Evolutionary conservation across 768 basidiomycete genomes (phyloP), one percentile per base, ranked within the genome.

Genomic region (Infundibulicybe gibba): DNA sequence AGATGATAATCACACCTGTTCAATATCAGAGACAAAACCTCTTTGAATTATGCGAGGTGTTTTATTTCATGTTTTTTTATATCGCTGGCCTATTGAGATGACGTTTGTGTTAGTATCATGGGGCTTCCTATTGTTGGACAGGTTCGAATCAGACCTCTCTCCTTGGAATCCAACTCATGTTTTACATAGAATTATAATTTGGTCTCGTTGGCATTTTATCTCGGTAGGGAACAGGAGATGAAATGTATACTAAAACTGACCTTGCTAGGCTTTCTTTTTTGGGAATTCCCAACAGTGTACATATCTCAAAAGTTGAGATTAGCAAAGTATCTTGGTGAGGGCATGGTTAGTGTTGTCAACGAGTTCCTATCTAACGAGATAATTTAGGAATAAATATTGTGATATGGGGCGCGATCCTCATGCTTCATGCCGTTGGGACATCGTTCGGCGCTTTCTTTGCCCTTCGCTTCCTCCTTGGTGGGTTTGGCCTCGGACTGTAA

Each of bases 41-140:
- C 80, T 11, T 58, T 85, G 33, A 84, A 83, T 57, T 85, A 85
- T 68, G 83, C 83, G n/a, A 81, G 80, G 81, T 76, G 50, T n/a
- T n/a, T n/a, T 20, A 59, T 45, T 5, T 9, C 33, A 12, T 32
- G 13, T 14, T 8, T 15, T 41, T 46, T 45, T 32, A 44, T 39
- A 34, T 21, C 33, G 16, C 9, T 11, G 19, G n/a, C 17, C 12
- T 30, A 13, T 37, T 49, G 14, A 44, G 13, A 33, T 33, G 40
- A 16, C 32, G 8, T 25, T 5, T 15, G 17, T 44, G 35, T 9
- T 42, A 81, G 80, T 52, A 75, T 85, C 49, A 83, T 85, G 81
- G 79, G 78, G 2, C 69, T 87, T 38, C 83, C 83, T 2, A 81
- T 85, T 51, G 70, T 61, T 3, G 83, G 82, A 33, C 75, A 81